Conservation (phyloP, 345 rosid species). For the Populus ilicifolia region DNA sequence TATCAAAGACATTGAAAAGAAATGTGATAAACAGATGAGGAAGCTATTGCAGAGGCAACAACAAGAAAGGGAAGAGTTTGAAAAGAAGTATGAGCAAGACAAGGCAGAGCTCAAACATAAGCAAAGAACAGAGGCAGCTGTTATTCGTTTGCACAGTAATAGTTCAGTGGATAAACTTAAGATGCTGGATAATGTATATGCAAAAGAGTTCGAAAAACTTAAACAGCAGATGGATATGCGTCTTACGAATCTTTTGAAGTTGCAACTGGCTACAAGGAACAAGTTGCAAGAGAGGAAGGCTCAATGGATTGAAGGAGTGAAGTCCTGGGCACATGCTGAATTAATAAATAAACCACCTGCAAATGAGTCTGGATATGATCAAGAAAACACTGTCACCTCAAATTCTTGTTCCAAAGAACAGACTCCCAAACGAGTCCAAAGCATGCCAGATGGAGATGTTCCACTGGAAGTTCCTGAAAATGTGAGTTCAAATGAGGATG, state of each 20-base stretch:
- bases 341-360: constrained; percentile 22
- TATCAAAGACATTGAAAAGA: constrained; percentile 43
- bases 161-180: constrained; percentile 43
- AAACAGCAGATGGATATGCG: constrained; percentile 26
- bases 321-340: constrained; percentile 44
- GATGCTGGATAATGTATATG: constrained; percentile 45
- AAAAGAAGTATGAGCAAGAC: constrained; percentile 37
- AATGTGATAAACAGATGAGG: constrained; percentile 42
- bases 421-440: constrained; percentile 16
- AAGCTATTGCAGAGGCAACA: constrained; percentile 44
- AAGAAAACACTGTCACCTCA: constrained; percentile 19
- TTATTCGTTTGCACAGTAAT: constrained; percentile 41
- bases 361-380: constrained; percentile 19
- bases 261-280: constrained; percentile 39
- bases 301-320: constrained; percentile 41
- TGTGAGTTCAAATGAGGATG: constrained; percentile 23
- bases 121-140: constrained; percentile 44
- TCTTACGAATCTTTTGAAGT: constrained; percentile 40
- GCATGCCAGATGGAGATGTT: constrained; percentile 21
- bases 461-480: constrained; percentile 14
- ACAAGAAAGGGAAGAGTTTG: constrained; percentile 37
- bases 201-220: constrained; percentile 40
- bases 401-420: constrained; percentile 19
- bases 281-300: constrained; percentile 42
- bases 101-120: constrained; percentile 43